These are phyloP conservation scores for Ceriops zippeliana DNA, from an alignment of 345 rosid species.

Conservation along the genomic window DNA sequence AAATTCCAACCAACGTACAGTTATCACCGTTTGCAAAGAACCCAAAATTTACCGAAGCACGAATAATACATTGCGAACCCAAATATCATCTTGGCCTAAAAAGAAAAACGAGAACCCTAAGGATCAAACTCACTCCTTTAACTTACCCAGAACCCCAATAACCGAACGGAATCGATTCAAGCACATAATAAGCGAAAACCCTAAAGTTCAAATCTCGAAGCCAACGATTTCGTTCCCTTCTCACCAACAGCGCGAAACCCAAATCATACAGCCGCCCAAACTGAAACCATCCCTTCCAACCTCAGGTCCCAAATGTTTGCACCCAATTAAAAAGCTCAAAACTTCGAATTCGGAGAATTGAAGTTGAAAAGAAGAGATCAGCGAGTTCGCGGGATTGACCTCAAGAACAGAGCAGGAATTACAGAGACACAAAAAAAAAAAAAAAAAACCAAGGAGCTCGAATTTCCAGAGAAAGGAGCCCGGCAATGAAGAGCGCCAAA, in stretches of 20 bases:
- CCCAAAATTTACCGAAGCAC: conserved; percentile 23
- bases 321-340: conserved; percentile 33
- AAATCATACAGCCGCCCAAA: conserved; percentile 37
- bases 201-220: conserved; percentile 42
- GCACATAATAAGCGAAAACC: conserved; percentile 48
- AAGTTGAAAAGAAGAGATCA: conserved; percentile 53
- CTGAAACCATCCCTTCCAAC: conserved; percentile 12
- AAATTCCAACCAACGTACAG: background rate
- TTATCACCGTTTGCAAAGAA: conserved; percentile 27
- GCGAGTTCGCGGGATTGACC: conserved; percentile 34
- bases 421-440: conserved; percentile 36
- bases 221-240: background rate
- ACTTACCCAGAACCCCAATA: conserved; percentile 27
- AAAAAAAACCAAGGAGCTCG: conserved; percentile 29
- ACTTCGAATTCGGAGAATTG: conserved; percentile 34
- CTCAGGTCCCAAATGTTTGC: conserved; percentile 11
- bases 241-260: conserved; percentile 27
- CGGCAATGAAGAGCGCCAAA: background rate
- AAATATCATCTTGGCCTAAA: conserved; percentile 48
- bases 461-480: background rate
- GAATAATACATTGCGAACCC: conserved; percentile 49
- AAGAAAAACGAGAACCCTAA: conserved; percentile 57
- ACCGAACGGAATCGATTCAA: conserved; percentile 22
- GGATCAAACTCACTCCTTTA: conserved; percentile 40
- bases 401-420: conserved; percentile 48